Percentiles rank a stretch among this genome's conserved stretches.
phyloP scores from a whole-genome alignment of 306 rosid species.

The Dalbergia cultrata region DNA sequence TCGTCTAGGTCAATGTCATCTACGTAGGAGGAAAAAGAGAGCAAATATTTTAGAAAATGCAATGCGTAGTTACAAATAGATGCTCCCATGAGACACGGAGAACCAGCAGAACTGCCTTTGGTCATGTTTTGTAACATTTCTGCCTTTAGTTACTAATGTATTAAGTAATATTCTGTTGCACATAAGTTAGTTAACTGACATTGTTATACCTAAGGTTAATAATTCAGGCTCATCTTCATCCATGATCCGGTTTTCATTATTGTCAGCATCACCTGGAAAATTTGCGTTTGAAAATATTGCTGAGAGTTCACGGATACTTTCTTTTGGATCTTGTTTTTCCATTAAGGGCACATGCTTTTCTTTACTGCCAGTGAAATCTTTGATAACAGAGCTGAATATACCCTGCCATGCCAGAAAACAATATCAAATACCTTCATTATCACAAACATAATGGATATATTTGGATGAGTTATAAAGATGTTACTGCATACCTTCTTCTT shows the following conservation, averaged over 20 bases:
- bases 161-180: constrained; percentile 4
- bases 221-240: constrained; percentile 58
- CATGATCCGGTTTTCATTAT: constrained; percentile 44
- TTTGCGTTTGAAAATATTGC: constrained; percentile 67
- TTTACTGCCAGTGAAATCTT: constrained; percentile 80
- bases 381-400: constrained; percentile 76
- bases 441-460: background rate
- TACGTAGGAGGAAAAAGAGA: constrained; percentile 44
- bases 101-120: background rate
- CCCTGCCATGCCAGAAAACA: constrained; percentile 59
- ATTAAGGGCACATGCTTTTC: constrained; percentile 61
- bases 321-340: constrained; percentile 69
- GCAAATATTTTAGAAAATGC: background rate
- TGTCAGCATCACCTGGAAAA: constrained; percentile 56
- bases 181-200: constrained; percentile 5
- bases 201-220: constrained; percentile 69
- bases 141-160: no score
- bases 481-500: constrained; percentile 73
- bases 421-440: constrained; percentile 10
- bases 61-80: background rate
- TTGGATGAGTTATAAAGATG: constrained; percentile 12
- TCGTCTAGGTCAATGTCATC: constrained; percentile 83
- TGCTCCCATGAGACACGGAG: background rate
- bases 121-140: no score
- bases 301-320: constrained; percentile 66